A percentile compares a stretch with the other conserved stretches of the same genome.
These are phyloP conservation scores for Entomortierella parvispora DNA, from an alignment of 192 early-diverging fungal genomes.

Conservation along the genomic window DNA sequence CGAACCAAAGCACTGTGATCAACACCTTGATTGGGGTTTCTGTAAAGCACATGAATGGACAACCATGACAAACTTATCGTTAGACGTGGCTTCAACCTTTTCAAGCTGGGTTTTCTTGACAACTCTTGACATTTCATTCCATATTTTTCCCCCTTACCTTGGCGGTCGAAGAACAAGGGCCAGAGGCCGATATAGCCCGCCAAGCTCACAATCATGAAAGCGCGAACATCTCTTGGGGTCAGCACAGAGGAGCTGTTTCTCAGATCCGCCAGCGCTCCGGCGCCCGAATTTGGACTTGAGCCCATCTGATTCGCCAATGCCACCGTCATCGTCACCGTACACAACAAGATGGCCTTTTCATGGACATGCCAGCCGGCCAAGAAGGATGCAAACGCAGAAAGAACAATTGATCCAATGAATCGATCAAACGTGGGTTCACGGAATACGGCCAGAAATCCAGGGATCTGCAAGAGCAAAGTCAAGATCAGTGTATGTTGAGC, in stretches of 20 bases:
- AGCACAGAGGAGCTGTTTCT: conserved; percentile 2
- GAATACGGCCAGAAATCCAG: conserved; percentile 51
- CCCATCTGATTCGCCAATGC: conserved; percentile 54
- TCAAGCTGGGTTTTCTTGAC: too few species aligned
- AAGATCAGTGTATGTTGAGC: conserved; percentile 78
- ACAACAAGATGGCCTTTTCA: conserved; percentile 93
- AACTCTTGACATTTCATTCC: too few species aligned
- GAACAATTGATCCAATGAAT: conserved; percentile 79
- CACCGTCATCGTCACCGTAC: conserved; percentile 57
- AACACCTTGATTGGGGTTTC: conserved; percentile 61
- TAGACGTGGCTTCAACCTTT: too few species aligned
- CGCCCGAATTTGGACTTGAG: conserved; percentile 25
- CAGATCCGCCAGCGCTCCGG: conserved; percentile 3
- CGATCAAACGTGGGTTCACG: conserved; percentile 57
- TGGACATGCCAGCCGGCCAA: conserved; percentile 99
- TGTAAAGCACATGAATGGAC: conserved; percentile 12
- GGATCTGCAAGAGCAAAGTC: conserved; percentile 78
- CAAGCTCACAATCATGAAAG: conserved; percentile 69
- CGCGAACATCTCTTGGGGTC: conserved; percentile 59
- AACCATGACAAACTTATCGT: neutral
- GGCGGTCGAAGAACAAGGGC: conserved; percentile 73
- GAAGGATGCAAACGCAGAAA: conserved; percentile 89
- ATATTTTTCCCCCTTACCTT: conserved; percentile 57
- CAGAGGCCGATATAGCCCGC: conserved; percentile 74
- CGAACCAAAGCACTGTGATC: conserved; percentile 54